phyloP scores from a whole-genome alignment of 2,329 filamentous ascomycete genomes.

The Didymella exigua region DNA sequence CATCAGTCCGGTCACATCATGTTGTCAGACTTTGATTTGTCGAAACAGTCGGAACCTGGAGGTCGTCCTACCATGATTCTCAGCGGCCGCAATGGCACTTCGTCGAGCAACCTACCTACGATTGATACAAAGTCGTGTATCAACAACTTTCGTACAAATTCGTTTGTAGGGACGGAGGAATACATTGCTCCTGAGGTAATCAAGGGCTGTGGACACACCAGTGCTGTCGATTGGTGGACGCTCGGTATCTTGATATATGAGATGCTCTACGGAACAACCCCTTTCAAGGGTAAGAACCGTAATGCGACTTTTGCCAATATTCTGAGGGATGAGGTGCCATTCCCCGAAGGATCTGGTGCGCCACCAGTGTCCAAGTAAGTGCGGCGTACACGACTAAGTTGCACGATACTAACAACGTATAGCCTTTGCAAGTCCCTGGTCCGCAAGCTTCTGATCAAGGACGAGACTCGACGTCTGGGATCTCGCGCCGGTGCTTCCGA shows the following conservation, averaged over 20 bases:
- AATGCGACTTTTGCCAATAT: slow-evolving; percentile 99
- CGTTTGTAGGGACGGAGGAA: slow-evolving; percentile 97
- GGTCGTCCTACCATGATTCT: slow-evolving; percentile 98
- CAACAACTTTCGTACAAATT: slow-evolving; percentile 96
- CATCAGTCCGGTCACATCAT: slow-evolving; percentile 99
- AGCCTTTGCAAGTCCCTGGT: slow-evolving; percentile 97
- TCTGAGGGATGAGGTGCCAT: slow-evolving; percentile 90
- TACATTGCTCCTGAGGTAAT: slow-evolving; percentile 99
- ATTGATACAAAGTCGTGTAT: slow-evolving; percentile 99
- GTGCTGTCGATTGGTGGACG: slow-evolving; percentile 99
- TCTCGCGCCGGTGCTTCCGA: slow-evolving; percentile 95
- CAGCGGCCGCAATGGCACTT: slow-evolving; percentile 75
- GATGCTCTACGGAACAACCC: slow-evolving; percentile 97
- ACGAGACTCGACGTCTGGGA: slow-evolving; percentile 90
- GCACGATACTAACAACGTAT: slow-evolving; percentile 38
- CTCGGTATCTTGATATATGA: slow-evolving; percentile 96
- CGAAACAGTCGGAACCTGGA: slow-evolving; percentile 94
- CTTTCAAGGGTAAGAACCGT: slow-evolving; percentile 98
- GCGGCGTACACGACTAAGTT: slow-evolving; percentile 23
- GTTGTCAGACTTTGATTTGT: slow-evolving; percentile 98
- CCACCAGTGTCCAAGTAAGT: slow-evolving; percentile 91
- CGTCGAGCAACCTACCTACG: slow-evolving; percentile 85
- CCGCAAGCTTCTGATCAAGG: slow-evolving; percentile 95
- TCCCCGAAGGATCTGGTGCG: slow-evolving; percentile 83
- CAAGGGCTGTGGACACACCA: slow-evolving; percentile 97